phyloP scores from a whole-genome alignment of 768 basidiomycete genomes.

The Aureoboletus auriporus region DNA sequence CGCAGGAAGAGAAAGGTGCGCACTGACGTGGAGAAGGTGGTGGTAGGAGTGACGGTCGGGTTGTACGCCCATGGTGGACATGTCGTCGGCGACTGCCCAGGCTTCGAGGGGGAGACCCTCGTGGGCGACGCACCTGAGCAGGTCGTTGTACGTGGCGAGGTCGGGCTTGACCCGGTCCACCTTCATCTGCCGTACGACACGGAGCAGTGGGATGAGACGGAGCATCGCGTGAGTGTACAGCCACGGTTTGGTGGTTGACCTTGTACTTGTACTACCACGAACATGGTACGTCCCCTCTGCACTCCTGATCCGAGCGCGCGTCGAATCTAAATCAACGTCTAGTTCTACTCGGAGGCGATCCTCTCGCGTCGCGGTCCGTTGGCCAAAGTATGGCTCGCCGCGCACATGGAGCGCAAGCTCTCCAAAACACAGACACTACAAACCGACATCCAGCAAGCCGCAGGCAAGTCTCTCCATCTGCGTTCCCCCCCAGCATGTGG shows the following conservation, averaged over 20 bases:
- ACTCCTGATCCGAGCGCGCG: no score
- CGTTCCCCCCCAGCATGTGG: background rate
- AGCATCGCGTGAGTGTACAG: slow-evolving; percentile 17
- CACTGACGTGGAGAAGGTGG: slow-evolving; percentile 53
- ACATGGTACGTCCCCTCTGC: slow-evolving; percentile 17
- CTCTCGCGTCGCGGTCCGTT: slow-evolving; percentile 90
- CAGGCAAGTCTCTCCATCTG: slow-evolving; percentile 46
- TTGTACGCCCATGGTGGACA: slow-evolving; percentile 46
- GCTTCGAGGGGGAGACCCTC: slow-evolving; percentile 47
- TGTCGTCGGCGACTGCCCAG: slow-evolving; percentile 67
- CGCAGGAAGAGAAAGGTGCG: background rate
- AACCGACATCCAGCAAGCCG: slow-evolving; percentile 92
- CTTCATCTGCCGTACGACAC: slow-evolving; percentile 57
- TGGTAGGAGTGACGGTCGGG: slow-evolving; percentile 55
- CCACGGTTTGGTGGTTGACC: slow-evolving; percentile 20
- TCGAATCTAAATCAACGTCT: background rate
- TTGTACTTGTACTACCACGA: slow-evolving; percentile 10
- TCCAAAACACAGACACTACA: slow-evolving; percentile 93
- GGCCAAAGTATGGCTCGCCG: slow-evolving; percentile 98
- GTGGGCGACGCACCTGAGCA: slow-evolving; percentile 48
- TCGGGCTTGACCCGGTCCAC: slow-evolving; percentile 48
- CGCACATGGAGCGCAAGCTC: slow-evolving; percentile 97
- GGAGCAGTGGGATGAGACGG: slow-evolving; percentile 38
- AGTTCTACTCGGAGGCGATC: slow-evolving; percentile 95
- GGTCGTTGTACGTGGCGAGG: slow-evolving; percentile 48